Base-by-base conservation (phyloP, 1,139 yeast species). In the Wickerhamiella pararugosa region DNA sequence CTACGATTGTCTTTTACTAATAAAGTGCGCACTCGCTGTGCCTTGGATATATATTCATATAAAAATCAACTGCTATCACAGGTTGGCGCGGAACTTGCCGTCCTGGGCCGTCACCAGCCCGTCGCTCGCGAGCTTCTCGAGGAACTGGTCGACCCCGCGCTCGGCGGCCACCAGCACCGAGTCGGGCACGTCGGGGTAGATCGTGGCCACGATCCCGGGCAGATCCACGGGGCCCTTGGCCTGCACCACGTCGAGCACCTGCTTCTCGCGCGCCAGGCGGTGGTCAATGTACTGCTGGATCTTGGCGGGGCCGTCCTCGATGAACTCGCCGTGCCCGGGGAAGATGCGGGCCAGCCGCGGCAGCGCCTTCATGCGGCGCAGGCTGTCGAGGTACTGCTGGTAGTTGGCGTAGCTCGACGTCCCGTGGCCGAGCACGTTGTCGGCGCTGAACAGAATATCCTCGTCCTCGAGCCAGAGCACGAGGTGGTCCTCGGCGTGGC, bases 251-350 rank as follows among this genome's bases (percentile, higher is more conserved):
- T 43, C 47, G n/a, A 57, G 39, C 7, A 63, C 53, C 49, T 62
- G 58, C 29, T 53, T 47, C 44, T 62, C 66, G 7, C 67, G 58
- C 32, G 52, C 52, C 33, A 46, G 50, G 5, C 67, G 59, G 45
- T 63, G 67, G 29, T 43, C 47, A 25, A 63, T 57, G 49, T 63
- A 63, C 43, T 53, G 56, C 9, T 47, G 36, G 45, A 63, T 54
- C 42, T 53, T 55, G n/a, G 43, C 51, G 7, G 47, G 50, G 10
- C 64, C 64, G 33, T 62, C 57, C 11, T 46, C 46, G 26, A 63
- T 51, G 11, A 56, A 48, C 25, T 58, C 61, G 15, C 67, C 67
- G 41, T 63, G 67, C 8, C 64, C 67, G 0, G 67, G 67, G 41
- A 58, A 61, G 30, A 63, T 56, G 11, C 49, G 42, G 7, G 32